A percentile compares a stretch with the other conserved stretches of the same genome.
phyloP scores from a whole-genome alignment of 2,329 filamentous ascomycete genomes.

The Aureobasidium sp. region DNA sequence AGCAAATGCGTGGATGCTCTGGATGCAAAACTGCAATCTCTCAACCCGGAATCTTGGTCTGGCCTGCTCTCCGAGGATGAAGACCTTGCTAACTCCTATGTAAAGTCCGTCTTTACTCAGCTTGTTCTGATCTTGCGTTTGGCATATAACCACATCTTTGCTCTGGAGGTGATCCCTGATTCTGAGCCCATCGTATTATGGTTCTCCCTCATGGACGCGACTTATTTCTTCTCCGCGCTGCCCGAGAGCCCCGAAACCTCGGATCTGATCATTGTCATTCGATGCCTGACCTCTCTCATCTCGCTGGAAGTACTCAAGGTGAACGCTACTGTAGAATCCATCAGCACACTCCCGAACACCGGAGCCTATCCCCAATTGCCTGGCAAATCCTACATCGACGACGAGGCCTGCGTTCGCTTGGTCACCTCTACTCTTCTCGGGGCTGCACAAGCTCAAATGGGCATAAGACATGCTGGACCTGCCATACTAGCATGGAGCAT shows the following conservation, averaged over 20 bases:
- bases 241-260: slow-evolving; percentile 26
- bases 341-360: slow-evolving; percentile 23
- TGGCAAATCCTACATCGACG: slow-evolving; percentile 55
- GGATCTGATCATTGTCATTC: slow-evolving; percentile 35
- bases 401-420: slow-evolving; percentile 59
- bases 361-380: slow-evolving; percentile 22
- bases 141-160: slow-evolving; percentile 46
- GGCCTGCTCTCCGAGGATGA: slow-evolving; percentile 43
- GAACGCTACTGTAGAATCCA: slow-evolving; percentile 49
- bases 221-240: slow-evolving; percentile 61
- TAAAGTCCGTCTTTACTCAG: slow-evolving; percentile 57
- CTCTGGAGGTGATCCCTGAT: slow-evolving; percentile 18
- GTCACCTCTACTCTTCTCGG: slow-evolving; percentile 64
- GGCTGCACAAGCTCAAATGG: slow-evolving; percentile 43
- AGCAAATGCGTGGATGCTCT: slow-evolving; percentile 19
- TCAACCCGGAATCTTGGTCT: slow-evolving; percentile 39
- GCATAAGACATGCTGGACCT: slow-evolving; percentile 47
- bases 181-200: slow-evolving; percentile 54
- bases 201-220: slow-evolving; percentile 64
- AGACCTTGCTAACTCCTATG: slow-evolving; percentile 54
- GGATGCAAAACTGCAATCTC: slow-evolving; percentile 27
- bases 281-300: slow-evolving; percentile 60
- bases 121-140: slow-evolving; percentile 51
- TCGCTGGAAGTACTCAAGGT: slow-evolving; percentile 67
- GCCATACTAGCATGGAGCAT: slow-evolving; percentile 76